Conservation (phyloP, 768 basidiomycete species). For the Termitomyces sp. region DNA sequence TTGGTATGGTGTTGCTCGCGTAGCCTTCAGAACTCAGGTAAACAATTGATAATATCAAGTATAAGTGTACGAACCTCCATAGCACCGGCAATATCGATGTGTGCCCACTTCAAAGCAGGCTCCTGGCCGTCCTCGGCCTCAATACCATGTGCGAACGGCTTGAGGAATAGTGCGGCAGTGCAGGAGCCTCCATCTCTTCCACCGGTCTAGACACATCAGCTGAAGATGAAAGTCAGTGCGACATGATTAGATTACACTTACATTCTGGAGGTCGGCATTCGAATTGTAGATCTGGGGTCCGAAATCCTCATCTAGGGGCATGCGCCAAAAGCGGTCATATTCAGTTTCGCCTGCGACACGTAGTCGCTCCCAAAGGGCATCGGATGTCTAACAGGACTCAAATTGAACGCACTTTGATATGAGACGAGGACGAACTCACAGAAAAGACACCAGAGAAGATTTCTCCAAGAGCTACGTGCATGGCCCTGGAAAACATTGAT, state of each 20-base stretch:
- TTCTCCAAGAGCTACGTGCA: constrained; percentile 70
- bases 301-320: constrained; percentile 84
- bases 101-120: constrained; percentile 72
- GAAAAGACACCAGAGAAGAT: constrained; percentile 76
- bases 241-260: constrained; percentile 21
- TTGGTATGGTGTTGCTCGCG: constrained; percentile 53
- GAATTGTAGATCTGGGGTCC: constrained; percentile 70
- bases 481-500: constrained; percentile 42
- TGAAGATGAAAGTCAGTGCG: background rate
- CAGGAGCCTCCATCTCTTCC: constrained; percentile 67
- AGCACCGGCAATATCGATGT: constrained; percentile 76
- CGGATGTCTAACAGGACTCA: constrained; percentile 48
- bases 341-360: constrained; percentile 66
- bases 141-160: constrained; percentile 73
- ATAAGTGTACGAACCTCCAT: constrained; percentile 56
- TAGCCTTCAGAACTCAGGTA: constrained; percentile 29
- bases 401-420: background rate
- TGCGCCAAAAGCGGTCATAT: constrained; percentile 84
- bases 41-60: background rate
- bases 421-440: constrained; percentile 31
- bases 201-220: constrained; percentile 44
- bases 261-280: constrained; percentile 82
- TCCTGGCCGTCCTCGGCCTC: constrained; percentile 54
- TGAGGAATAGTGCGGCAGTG: constrained; percentile 86
- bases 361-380: constrained; percentile 68